These are phyloP conservation scores for Microbotryum violaceum DNA, from an alignment of 1,284 basidiomycete genomes.

Conservation along the genomic window DNA sequence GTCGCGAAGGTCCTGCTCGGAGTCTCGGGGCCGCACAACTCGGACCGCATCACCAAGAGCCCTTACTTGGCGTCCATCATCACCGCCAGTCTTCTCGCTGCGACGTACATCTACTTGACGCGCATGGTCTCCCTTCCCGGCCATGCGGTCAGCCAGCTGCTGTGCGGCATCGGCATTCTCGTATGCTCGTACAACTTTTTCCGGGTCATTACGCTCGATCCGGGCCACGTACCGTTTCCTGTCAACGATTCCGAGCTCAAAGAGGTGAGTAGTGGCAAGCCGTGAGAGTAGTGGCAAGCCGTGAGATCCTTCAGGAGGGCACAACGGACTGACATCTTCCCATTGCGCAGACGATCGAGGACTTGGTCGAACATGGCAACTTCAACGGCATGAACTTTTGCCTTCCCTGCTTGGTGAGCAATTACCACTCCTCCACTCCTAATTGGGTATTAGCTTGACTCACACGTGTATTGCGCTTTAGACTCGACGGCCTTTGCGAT, in stretches of 20 bases:
- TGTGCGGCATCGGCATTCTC: slow-evolving; percentile 62
- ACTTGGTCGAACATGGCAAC: slow-evolving; percentile 73
- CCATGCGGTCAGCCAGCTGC: slow-evolving; percentile 64
- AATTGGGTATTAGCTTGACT: not conserved
- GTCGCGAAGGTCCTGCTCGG: slow-evolving; percentile 74
- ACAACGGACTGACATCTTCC: not conserved
- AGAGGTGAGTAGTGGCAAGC: slow-evolving; percentile 50
- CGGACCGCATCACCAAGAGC: slow-evolving; percentile 41
- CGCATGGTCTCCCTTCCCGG: slow-evolving; percentile 64
- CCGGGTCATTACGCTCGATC: slow-evolving; percentile 76
- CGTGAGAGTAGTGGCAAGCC: slow-evolving; percentile 33
- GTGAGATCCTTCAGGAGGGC: not conserved
- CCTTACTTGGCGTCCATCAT: slow-evolving; percentile 94
- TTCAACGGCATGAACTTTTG: slow-evolving; percentile 95
- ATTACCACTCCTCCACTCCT: not conserved
- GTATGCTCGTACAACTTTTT: slow-evolving; percentile 84
- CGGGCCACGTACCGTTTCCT: slow-evolving; percentile 78
- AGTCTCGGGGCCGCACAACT: slow-evolving; percentile 41
- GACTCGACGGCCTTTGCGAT: slow-evolving; percentile 82
- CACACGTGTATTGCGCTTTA: slow-evolving; percentile 34
- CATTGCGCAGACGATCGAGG: slow-evolving; percentile 64
- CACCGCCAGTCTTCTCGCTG: slow-evolving; percentile 75
- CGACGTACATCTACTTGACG: slow-evolving; percentile 71
- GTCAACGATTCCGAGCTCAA: slow-evolving; percentile 68
- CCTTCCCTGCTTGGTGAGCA: slow-evolving; percentile 74